These are phyloP conservation scores for Dispira parvispora DNA, from an alignment of 192 early-diverging fungal species.

Conservation along the genomic window DNA sequence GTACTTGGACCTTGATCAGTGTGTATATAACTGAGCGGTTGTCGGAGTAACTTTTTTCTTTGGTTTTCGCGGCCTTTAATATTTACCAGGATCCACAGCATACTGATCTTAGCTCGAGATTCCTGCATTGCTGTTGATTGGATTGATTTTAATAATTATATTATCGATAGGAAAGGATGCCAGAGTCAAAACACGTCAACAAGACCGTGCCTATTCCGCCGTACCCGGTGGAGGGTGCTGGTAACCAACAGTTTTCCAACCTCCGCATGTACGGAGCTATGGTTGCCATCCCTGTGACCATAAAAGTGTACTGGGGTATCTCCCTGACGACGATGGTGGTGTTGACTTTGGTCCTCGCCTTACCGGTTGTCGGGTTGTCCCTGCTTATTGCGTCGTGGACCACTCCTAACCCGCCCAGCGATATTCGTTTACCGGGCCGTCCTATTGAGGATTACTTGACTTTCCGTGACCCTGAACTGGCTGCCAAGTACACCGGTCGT, in stretches of 20 bases:
- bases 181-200: background rate
- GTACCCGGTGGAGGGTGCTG: slow-evolving; percentile 67
- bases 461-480: slow-evolving; percentile 66
- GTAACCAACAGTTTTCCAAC: slow-evolving; percentile 68
- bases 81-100: too few species aligned
- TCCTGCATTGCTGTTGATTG: too few species aligned
- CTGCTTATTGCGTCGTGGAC: slow-evolving; percentile 50
- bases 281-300: slow-evolving; percentile 40
- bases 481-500: slow-evolving; percentile 48
- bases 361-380: slow-evolving; percentile 57
- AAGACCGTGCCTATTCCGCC: slow-evolving; percentile 18
- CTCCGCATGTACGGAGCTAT: slow-evolving; percentile 41
- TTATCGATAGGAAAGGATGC: too few species aligned
- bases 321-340: slow-evolving; percentile 40
- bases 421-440: slow-evolving; percentile 60
- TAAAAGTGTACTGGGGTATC: slow-evolving; percentile 47
- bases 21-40: too few species aligned
- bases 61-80: too few species aligned
- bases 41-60: too few species aligned
- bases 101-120: too few species aligned
- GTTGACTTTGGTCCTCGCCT: slow-evolving; percentile 37
- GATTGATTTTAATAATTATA: too few species aligned
- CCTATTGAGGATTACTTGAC: slow-evolving; percentile 76
- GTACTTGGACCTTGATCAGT: too few species aligned
- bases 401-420: slow-evolving; percentile 41